Evolutionary conservation across 352 stramenopile genomes (phyloP), one percentile per base, ranked within the genome.

Genomic region (Stramenopiles sp.): DNA sequence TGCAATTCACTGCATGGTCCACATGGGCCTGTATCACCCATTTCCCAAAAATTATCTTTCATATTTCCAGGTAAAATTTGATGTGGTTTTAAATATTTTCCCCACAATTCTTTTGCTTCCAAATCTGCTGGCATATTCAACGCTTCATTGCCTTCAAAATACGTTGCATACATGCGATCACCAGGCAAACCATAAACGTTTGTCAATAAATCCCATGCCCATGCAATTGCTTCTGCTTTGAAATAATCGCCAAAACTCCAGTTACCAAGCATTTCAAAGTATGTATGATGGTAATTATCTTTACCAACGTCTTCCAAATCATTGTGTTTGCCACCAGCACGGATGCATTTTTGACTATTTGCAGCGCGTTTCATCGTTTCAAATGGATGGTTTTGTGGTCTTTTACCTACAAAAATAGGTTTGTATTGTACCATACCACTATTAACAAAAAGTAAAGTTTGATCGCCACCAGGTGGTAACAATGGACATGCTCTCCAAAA

Each of bases 371-470:
- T 89, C 23, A 99, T 86, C 78, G 90, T 92, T 30, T 91, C 89
- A 82, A 99, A 90, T 20, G 91, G 91, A 80, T 91, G 91, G 73
- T 84, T 88, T 20, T 95, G 95, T 84, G 97, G 92, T n/a, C 94
- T 92, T 83, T 97, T 92, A 29, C 96, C 96, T 74, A 99, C 81
- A 84, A 99, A 99, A 78, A 99, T 98, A 29, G 96, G 94, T 86
- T 99, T 99, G 89, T 97, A 99, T 84, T 99, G 96, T 87, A 99
- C 99, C 96, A 99, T 99, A 32, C 96, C 96, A 0, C 96, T 96
- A 84, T 99, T 99, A 80, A 97, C 93, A 81, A 99, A 99, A 30
- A 99, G 89, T 79, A 99, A 84, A 29, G 96, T 99, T 38, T 95
- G 95, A 87, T 99, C 96, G 20, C 53, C 53, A 80, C 97, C 93